phyloP scores from a whole-genome alignment of 345 rosid species.

The Physaria fendleri region DNA sequence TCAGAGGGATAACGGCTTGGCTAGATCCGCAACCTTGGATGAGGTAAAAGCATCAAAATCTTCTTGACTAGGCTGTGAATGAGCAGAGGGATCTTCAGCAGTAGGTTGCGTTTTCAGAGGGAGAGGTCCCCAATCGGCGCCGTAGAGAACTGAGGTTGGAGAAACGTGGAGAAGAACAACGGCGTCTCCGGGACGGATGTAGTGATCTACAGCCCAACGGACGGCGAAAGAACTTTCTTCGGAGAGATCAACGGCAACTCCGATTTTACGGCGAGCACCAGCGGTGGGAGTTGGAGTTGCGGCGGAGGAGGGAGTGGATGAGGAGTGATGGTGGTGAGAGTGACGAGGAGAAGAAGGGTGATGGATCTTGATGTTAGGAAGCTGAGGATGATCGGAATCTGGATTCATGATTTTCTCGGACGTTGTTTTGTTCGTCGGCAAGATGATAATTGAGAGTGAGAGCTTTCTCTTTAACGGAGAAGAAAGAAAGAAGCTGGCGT shows the following conservation, averaged over 20 bases:
- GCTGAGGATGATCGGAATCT: slow-evolving; percentile 55
- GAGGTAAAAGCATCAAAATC: slow-evolving; percentile 57
- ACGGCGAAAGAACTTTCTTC: slow-evolving; percentile 81
- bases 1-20: slow-evolving; percentile 56
- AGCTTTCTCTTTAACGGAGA: neutral
- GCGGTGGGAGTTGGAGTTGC: slow-evolving; percentile 75
- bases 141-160: slow-evolving; percentile 94
- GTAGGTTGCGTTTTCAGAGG: slow-evolving; percentile 23
- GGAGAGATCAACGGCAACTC: slow-evolving; percentile 87
- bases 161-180: slow-evolving; percentile 93
- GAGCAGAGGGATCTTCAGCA: neutral
- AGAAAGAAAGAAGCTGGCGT: neutral
- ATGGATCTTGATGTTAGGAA: slow-evolving; percentile 76
- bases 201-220: slow-evolving; percentile 79
- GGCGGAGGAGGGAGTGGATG: slow-evolving; percentile 32
- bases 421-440: slow-evolving; percentile 8
- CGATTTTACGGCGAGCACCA: slow-evolving; percentile 81
- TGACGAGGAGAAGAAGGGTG: slow-evolving; percentile 51
- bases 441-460: neutral
- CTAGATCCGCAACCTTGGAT: slow-evolving; percentile 50
- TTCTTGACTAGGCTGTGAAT: slow-evolving; percentile 34
- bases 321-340: slow-evolving; percentile 29
- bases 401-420: slow-evolving; percentile 22
- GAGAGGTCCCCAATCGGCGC: slow-evolving; percentile 89
- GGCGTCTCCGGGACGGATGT: slow-evolving; percentile 93